Conservation (phyloP, 768 basidiomycete genomes). For the Pleurotus giganteus region DNA sequence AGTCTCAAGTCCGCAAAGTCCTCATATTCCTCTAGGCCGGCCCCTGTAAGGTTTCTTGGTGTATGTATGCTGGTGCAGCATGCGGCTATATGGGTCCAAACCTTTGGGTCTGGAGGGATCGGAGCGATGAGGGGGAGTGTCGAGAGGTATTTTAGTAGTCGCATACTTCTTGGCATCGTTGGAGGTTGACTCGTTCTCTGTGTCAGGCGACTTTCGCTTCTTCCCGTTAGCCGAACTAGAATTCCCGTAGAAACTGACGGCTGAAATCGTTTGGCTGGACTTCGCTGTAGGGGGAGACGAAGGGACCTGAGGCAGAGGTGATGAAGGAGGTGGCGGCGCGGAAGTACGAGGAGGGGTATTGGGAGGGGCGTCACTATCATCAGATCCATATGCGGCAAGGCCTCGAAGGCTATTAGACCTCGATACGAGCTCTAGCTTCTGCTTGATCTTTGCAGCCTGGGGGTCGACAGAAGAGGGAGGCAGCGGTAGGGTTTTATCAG, state of each 20-base stretch:
- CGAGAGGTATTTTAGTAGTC: constrained; percentile 11
- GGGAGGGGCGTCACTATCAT: constrained; percentile 19
- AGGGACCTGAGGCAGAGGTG: constrained; percentile 18
- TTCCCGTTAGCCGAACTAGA: constrained; percentile 11
- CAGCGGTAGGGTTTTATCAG: constrained; percentile 23
- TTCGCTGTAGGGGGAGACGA: constrained; percentile 23
- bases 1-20: neutral
- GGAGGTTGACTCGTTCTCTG: neutral
- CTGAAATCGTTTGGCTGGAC: constrained; percentile 30
- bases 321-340: constrained; percentile 26
- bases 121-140: neutral
- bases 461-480: constrained; percentile 36
- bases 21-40: constrained; percentile 2
- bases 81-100: constrained; percentile 5
- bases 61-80: neutral
- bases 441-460: constrained; percentile 50
- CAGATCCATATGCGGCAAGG: constrained; percentile 27
- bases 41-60: neutral
- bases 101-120: neutral
- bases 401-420: constrained; percentile 24
- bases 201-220: constrained; percentile 15
- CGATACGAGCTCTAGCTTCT: constrained; percentile 45
- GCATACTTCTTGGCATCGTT: constrained; percentile 11
- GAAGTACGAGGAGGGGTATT: constrained; percentile 10
- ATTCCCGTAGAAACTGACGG: constrained; percentile 22